Conservation (phyloP, 148 eudicot genomes). For the Cornus florida region DNA sequence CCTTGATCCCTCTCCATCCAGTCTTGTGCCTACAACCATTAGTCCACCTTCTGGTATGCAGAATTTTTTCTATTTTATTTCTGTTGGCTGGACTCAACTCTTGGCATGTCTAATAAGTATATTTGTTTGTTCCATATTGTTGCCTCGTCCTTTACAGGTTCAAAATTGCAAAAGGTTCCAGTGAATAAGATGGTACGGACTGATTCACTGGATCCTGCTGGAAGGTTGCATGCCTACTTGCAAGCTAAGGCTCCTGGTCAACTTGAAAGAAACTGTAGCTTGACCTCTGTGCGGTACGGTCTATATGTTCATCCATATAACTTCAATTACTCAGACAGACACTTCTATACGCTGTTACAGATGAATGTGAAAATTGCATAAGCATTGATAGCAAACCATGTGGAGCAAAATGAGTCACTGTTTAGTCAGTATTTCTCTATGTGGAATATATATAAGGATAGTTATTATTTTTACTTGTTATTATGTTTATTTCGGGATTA, state of each 20-base stretch:
- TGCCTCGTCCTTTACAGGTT: constrained; percentile 25
- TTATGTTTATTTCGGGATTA: too few species aligned
- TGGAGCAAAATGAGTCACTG: neutral
- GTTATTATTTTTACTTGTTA: too few species aligned
- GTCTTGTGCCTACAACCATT: constrained; percentile 23
- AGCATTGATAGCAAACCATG: neutral
- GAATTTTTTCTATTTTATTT: neutral
- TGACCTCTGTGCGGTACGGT: constrained; percentile 71
- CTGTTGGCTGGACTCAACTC: neutral
- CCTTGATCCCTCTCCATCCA: constrained; percentile 49
- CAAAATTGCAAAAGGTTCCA: constrained; percentile 63
- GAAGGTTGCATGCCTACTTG: too few species aligned
- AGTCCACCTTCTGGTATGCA: constrained; percentile 54
- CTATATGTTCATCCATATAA: neutral
- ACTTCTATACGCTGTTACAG: neutral
- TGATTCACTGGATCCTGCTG: too few species aligned
- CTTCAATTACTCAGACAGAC: neutral
- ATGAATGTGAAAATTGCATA: neutral
- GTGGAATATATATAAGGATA: neutral
- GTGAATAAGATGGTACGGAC: constrained; percentile 62
- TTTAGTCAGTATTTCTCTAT: neutral
- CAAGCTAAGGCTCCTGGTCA: too few species aligned
- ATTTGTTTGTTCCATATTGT: constrained; percentile 4
- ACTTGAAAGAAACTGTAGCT: constrained; percentile 45
- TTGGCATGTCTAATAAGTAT: neutral